Evolutionary conservation across 2,329 filamentous ascomycete species (phyloP).

Genomic region (Neodidymelliopsis sp.): DNA sequence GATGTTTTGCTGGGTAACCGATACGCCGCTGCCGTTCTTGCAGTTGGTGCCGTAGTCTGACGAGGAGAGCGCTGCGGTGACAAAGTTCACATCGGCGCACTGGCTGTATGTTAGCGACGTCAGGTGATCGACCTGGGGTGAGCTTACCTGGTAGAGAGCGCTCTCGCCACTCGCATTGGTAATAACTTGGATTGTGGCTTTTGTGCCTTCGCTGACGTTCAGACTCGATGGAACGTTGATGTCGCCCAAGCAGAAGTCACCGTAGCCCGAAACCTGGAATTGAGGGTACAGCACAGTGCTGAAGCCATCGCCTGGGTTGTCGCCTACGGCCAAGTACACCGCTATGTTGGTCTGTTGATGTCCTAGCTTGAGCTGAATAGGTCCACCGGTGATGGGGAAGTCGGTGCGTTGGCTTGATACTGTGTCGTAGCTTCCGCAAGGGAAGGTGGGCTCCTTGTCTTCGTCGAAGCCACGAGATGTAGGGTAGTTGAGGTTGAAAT

Average conservation of each 20-base stretch:
- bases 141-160: constrained; percentile 69
- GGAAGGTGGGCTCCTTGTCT: constrained; percentile 55
- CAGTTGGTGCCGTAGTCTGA: constrained; percentile 59
- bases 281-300: constrained; percentile 71
- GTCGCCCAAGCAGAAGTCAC: constrained; percentile 70
- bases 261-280: constrained; percentile 66
- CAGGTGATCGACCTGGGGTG: neutral
- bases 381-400: constrained; percentile 59
- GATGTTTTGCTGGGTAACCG: constrained; percentile 51
- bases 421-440: constrained; percentile 60
- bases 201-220: constrained; percentile 65
- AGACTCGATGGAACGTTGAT: constrained; percentile 62
- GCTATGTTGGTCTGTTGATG: constrained; percentile 62
- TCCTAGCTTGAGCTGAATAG: constrained; percentile 61
- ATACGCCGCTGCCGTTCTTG: constrained; percentile 65
- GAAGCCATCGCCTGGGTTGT: constrained; percentile 66
- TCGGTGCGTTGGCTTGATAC: constrained; percentile 55
- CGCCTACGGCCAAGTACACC: constrained; percentile 62
- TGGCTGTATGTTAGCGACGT: constrained; percentile 39
- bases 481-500: constrained; percentile 65
- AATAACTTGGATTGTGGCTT: constrained; percentile 74
- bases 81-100: constrained; percentile 79
- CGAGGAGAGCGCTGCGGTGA: constrained; percentile 57
- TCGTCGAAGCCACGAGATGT: constrained; percentile 58
- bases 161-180: constrained; percentile 65